Percentiles rank a stretch among this genome's conserved stretches.
These are phyloP conservation scores for Polymyxa betae DNA, from an alignment of 208 protist genomes.

Conservation along the genomic window DNA sequence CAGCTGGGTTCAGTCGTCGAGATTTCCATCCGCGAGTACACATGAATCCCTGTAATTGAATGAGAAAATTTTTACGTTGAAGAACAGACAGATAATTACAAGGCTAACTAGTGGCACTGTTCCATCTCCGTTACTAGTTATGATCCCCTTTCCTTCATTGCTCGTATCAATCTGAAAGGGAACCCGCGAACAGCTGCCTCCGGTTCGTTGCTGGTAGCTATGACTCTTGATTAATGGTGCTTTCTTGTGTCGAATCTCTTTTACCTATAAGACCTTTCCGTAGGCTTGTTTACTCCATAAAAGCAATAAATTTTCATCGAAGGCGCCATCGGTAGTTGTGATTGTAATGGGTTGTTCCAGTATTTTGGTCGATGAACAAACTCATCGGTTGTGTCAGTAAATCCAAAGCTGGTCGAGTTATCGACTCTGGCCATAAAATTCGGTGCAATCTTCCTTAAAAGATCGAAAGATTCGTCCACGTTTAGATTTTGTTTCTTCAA, in stretches of 20 bases:
- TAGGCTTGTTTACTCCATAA: slow-evolving; percentile 20
- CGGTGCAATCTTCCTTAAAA: not conserved
- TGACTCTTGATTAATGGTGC: not conserved
- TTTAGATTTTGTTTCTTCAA: not conserved
- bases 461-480: not conserved
- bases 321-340: slow-evolving; percentile 4
- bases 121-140: slow-evolving; percentile 19
- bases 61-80: not conserved
- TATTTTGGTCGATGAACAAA: not conserved
- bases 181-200: not conserved
- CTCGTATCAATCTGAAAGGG: slow-evolving; percentile 52
- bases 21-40: slow-evolving; percentile 32
- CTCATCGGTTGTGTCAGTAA: not conserved
- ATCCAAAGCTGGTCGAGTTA: not conserved
- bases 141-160: not conserved
- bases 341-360: slow-evolving; percentile 53
- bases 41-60: slow-evolving; percentile 38
- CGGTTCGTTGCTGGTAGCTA: not conserved
- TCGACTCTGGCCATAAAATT: not conserved
- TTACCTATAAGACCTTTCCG: slow-evolving; percentile 30
- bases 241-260: not conserved
- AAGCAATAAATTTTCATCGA: slow-evolving; percentile 49
- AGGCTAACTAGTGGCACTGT: slow-evolving; percentile 53
- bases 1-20: not conserved
- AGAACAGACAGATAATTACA: not conserved